phyloP scores from a whole-genome alignment of 2,329 filamentous ascomycete species.

The Colletotrichum sp. region DNA sequence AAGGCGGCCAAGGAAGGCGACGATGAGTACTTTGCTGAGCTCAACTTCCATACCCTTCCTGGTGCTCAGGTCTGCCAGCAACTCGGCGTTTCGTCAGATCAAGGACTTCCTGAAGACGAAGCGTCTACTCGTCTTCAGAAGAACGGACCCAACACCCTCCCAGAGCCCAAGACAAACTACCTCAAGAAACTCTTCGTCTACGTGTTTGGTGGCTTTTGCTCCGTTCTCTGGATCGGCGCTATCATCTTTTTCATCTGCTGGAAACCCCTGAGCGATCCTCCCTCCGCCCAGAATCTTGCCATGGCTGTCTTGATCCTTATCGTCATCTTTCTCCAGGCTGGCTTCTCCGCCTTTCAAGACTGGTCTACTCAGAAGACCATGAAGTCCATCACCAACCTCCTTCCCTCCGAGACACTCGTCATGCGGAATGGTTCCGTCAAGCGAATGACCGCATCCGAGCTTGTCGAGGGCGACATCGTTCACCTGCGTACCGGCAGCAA shows the following conservation, averaged over 20 bases:
- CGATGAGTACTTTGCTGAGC: neutral
- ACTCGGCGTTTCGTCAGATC: neutral
- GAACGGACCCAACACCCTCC: neutral
- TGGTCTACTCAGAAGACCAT: constrained; percentile 52
- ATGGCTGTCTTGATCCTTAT: constrained; percentile 51
- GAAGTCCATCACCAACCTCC: constrained; percentile 50
- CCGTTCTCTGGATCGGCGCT: neutral
- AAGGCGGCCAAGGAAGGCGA: neutral
- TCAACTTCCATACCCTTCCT: neutral
- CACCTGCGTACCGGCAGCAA: constrained; percentile 26
- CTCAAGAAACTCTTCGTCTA: neutral
- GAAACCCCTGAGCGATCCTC: constrained; percentile 49
- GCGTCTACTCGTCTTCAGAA: neutral
- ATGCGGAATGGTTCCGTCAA: constrained; percentile 31
- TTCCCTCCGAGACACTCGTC: constrained; percentile 48
- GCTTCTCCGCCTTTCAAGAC: constrained; percentile 52
- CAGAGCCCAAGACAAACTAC: neutral
- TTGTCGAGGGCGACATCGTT: neutral
- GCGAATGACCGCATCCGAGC: neutral
- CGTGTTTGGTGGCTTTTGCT: neutral
- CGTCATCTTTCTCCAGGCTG: constrained; percentile 51
- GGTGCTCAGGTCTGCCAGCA: neutral
- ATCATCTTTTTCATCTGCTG: constrained; percentile 42
- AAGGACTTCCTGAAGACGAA: neutral
- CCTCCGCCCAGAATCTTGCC: constrained; percentile 46